Conservation (phyloP, 257 asterid species). For the Solanum phureja region DNA sequence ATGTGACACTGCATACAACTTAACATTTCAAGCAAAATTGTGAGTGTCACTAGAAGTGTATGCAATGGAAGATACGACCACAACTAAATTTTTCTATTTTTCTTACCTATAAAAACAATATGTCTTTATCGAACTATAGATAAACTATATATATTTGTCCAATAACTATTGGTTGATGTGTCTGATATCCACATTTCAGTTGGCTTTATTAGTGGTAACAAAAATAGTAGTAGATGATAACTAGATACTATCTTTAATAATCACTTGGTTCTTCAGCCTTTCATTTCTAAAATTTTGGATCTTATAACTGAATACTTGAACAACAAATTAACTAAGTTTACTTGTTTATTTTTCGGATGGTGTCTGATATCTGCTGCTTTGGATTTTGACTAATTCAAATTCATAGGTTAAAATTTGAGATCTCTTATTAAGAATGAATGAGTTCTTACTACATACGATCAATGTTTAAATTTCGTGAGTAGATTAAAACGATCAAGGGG, state of each 20-base stretch:
- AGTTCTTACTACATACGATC: background rate
- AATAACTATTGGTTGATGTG: background rate
- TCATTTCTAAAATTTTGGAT: background rate
- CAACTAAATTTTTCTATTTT: too few relatives aligned
- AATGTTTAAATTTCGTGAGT: background rate
- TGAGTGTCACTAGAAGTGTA: background rate
- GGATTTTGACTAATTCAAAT: background rate
- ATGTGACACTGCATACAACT: background rate
- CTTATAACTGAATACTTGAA: background rate
- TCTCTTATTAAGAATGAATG: background rate
- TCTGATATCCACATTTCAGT: background rate
- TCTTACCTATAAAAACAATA: background rate
- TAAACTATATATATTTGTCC: background rate
- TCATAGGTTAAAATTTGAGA: background rate
- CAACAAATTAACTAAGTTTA: background rate
- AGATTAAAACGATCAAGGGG: background rate
- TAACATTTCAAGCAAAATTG: background rate
- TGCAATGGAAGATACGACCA: too few relatives aligned
- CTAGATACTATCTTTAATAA: background rate
- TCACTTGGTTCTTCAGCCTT: background rate
- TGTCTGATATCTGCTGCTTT: background rate
- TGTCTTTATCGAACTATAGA: too few relatives aligned
- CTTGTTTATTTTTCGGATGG: background rate
- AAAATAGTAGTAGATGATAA: background rate
- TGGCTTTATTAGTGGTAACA: background rate